Evolutionary conservation across 2,329 filamentous ascomycete genomes (phyloP), one percentile per base, ranked within the genome.

Genomic region (Microsporum audouinii): DNA sequence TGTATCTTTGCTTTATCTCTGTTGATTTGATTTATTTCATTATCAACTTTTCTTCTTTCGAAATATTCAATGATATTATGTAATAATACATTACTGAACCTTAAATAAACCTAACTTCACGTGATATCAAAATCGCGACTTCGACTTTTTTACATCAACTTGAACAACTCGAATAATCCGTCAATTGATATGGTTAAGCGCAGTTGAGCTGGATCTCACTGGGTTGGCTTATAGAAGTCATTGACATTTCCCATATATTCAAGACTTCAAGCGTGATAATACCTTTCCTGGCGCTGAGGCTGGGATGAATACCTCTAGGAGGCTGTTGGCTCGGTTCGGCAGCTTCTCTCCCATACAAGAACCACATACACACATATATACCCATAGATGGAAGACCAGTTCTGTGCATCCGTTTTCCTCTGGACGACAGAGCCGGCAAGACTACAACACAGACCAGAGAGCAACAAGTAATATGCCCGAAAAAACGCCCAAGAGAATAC

Each of bases 401-500:
- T 34, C 31, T 12, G 10, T 23, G 29, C 49, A n/a, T 31, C 14
- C 29, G 3, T 33, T 53, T 12, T 33, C 31, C 12, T 33, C 49
- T 8, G 49, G 10, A 6, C 29, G 27, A 6, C 31, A 31, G 17
- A 23, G 17, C 17, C 17, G 17, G 17, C 17, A 23, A 23, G 17
- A 56, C 34, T 17, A 10, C 27, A 31, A 17, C 14, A 43, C 55
- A 57, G 5, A 33, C 3, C 51, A 31, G n/a, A 23, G n/a, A 14
- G 8, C 23, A 65, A 68, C n/a, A 27, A 31, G 17, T 23, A 23
- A 23, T 23, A 23, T 23, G 17, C 17, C 17, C 1, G 41, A 61
- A 60, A 43, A 29, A 10, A 49, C 31, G 39, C 57, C 8, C n/a
- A 41, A 69, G 77, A 63, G 80, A 85, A 86, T 95, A 63, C 84